Base-by-base conservation (phyloP, 306 rosid species). In the Trifolium subterraneum region DNA sequence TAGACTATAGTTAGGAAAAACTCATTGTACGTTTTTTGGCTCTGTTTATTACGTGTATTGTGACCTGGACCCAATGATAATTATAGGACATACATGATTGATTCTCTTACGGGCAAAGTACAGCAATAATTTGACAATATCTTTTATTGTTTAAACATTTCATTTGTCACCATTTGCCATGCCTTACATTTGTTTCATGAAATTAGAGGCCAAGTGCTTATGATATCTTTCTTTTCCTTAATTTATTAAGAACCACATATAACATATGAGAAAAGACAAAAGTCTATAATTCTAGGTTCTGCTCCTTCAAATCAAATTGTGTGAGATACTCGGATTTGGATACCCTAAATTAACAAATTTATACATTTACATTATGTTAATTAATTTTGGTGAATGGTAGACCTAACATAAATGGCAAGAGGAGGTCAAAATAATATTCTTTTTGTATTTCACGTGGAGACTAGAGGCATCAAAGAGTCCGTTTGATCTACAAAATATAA, bases 241-340 rank as follows among this genome's bases (percentile, higher is more conserved):
- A 2, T 38, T 50, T 45, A 69, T 41, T 76, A 83, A 90, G 94
- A 84, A 65, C 85, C 98, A 77, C 86, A 83, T 39, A 73, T 82
- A 65, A 64, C 78, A 15, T 84, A 87, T 29, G 33, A 70, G 85
- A 86, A 80, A 36, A 83, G 80, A 82, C 81, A 80, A 35, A 86
- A 74, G 71, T 60, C 78, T 63, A 67, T 66, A 69, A 71, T 66
- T 38, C 52, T 56, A 18, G 86, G 73, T 29, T 42, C 76, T 45
- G 63, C 71, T n/a, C 62, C 74, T 77, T 76, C 82, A 47, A 81
- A 80, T 71, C 70, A 77, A 78, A 27, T 80, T 73, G 62, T 80
- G 52, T 84, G 63, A 76, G 6, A 29, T 29, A 10, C 45, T 41
- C 45, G 29, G 13, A 8, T 38, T 38, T 10, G 0, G 42, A 8